Evolutionary conservation across 2,329 filamentous ascomycete species (phyloP), one percentile per base, ranked within the genome.

Genomic region (Gnomoniopsis smithogilvyi): DNA sequence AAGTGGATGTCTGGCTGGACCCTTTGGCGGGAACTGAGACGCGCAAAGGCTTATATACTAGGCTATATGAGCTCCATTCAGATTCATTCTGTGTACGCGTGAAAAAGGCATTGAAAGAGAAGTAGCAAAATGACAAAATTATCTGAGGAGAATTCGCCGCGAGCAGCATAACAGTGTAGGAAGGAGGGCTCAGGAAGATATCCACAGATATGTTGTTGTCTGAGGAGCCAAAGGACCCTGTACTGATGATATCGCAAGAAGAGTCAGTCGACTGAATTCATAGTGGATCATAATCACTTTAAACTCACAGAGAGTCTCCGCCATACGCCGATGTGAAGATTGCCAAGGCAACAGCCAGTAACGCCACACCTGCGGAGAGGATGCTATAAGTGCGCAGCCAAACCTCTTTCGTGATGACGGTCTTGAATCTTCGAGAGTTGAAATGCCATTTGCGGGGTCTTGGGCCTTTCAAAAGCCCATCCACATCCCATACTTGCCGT

Each of bases 61-160:
- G 21, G 3, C 71, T 70, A 55, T 72, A 78, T 0, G 62, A 59
- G 19, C 68, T 69, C 72, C 74, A 82, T 65, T 83, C 81, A 2
- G 67, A 57, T 0, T 69, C 74, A 12, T 72, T 59, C 1, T 74
- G 68, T 67, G 81, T 77, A 14, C 67, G 66, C 0, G 80, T 83
- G 49, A 74, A 70, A 1, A 78, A 30, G 2, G 64, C 67, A 60
- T 79, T 80, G 62, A 75, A 72, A 2, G 62, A 60, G 7, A 80
- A 60, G 58, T 79, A 80, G 24, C 72, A 64, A 19, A 75, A 67
- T 0, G 76, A 78, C 0, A 78, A 59, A 1, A 78, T 56, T 0
- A 74, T 34, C 55, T 80, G 78, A 0, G 76, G 74, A 3, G 66
- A 55, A 48, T 79, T 80, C 33, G 71, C 74, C 2, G 56, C 22